phyloP scores from a whole-genome alignment of 2,329 filamentous ascomycete genomes.

The Diplodia seriata region DNA sequence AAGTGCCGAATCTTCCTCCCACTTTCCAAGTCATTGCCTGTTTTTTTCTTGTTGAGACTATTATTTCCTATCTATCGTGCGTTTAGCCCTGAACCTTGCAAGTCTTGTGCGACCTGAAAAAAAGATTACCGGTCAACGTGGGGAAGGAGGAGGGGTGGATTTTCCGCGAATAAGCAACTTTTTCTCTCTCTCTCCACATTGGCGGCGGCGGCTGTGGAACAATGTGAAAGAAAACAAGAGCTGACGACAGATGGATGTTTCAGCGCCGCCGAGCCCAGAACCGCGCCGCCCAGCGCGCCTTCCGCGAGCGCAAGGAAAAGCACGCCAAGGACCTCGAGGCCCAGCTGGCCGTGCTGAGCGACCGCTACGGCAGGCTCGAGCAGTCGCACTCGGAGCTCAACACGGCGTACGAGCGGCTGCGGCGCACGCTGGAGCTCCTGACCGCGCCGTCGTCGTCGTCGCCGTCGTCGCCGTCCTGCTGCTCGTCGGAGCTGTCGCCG shows the following conservation, averaged over 20 bases:
- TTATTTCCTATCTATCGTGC: background rate
- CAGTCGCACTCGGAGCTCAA: slow-evolving; percentile 58
- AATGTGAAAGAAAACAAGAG: background rate
- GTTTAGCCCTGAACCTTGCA: background rate
- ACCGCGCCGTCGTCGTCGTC: background rate
- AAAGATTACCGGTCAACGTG: background rate
- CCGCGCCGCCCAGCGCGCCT: slow-evolving; percentile 66
- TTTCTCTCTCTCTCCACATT: background rate
- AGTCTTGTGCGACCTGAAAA: background rate
- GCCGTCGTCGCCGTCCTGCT: background rate
- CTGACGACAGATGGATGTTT: background rate
- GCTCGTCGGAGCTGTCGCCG: background rate
- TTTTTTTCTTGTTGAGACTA: background rate
- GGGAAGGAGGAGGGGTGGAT: background rate
- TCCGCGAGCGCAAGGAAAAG: slow-evolving; percentile 69
- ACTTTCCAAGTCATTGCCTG: background rate
- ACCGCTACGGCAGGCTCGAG: slow-evolving; percentile 63
- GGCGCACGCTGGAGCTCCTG: slow-evolving; percentile 32
- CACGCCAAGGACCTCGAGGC: slow-evolving; percentile 69
- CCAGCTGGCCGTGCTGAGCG: slow-evolving; percentile 61
- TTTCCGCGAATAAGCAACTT: background rate
- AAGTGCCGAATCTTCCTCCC: slow-evolving; percentile 34
- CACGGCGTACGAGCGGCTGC: slow-evolving; percentile 49
- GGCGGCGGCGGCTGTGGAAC: background rate
- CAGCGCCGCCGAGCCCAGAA: slow-evolving; percentile 67